These are phyloP conservation scores for Perkinsus marinus DNA, from an alignment of 169 alveolate species.

Conservation along the genomic window DNA sequence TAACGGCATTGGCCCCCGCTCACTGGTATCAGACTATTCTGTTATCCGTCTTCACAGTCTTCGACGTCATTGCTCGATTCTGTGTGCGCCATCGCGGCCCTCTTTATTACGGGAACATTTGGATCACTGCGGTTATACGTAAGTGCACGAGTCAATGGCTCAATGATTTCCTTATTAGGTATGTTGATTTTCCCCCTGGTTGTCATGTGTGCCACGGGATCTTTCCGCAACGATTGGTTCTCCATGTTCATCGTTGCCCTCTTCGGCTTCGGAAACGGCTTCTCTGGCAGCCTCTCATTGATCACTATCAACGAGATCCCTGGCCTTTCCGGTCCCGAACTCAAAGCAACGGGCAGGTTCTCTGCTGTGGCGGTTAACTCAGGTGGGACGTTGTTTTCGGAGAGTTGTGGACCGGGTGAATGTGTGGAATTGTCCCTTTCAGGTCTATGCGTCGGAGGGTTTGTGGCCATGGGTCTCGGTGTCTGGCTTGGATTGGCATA, in stretches of 20 bases:
- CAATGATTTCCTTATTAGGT: neutral
- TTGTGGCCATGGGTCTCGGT: neutral
- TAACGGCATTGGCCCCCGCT: neutral
- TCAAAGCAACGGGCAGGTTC: neutral
- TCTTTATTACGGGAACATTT: neutral
- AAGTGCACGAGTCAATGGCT: neutral
- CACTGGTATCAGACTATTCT: neutral
- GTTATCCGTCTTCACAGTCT: neutral
- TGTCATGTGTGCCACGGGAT: neutral
- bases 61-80: neutral
- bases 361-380: neutral
- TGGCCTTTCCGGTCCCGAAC: neutral
- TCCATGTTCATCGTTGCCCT: neutral
- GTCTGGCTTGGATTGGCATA: neutral
- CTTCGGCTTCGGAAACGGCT: neutral
- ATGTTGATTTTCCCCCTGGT: neutral
- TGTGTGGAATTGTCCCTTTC: neutral
- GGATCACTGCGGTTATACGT: neutral
- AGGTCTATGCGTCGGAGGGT: neutral
- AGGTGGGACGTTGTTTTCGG: neutral
- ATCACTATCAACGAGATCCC: neutral
- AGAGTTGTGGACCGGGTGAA: too few species aligned
- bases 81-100: neutral
- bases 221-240: neutral
- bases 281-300: neutral